Percentiles rank a stretch among this genome's conserved stretches.
phyloP scores from a whole-genome alignment of 495 filamentous ascomycete species.

The Xylaria sp. region DNA sequence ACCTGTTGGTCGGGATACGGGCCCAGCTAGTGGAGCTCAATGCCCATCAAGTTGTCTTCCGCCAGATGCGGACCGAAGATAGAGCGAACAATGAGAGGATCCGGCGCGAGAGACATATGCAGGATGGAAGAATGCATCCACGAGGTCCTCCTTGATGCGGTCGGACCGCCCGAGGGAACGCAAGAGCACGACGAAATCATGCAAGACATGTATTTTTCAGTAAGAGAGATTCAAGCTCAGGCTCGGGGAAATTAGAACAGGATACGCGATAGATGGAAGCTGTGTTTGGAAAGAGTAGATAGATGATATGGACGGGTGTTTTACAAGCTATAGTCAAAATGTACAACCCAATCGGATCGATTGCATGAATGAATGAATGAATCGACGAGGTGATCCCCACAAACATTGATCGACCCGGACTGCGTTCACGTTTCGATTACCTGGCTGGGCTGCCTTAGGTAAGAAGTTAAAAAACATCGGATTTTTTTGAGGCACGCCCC shows the following conservation, averaged over 20 bases:
- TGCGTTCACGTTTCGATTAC: background rate
- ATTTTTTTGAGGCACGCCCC: slow-evolving; percentile 1
- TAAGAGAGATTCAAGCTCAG: background rate
- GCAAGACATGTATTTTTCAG: background rate
- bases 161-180: background rate
- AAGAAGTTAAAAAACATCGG: slow-evolving; percentile 16
- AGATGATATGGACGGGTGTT: background rate
- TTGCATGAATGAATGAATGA: background rate
- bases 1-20: slow-evolving; percentile 27
- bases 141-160: background rate
- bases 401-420: background rate
- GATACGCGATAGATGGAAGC: background rate
- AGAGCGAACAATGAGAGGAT: slow-evolving; percentile 1
- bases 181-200: background rate
- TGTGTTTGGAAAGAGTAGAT: background rate
- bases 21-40: slow-evolving; percentile 26
- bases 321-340: background rate
- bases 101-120: slow-evolving; percentile 6
- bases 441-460: background rate
- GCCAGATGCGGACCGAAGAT: slow-evolving; percentile 34
- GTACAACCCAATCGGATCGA: background rate
- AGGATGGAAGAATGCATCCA: background rate
- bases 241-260: background rate
- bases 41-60: slow-evolving; percentile 31
- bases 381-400: background rate